Conservation (phyloP, 768 basidiomycete species). For the Lactarius sp. region DNA sequence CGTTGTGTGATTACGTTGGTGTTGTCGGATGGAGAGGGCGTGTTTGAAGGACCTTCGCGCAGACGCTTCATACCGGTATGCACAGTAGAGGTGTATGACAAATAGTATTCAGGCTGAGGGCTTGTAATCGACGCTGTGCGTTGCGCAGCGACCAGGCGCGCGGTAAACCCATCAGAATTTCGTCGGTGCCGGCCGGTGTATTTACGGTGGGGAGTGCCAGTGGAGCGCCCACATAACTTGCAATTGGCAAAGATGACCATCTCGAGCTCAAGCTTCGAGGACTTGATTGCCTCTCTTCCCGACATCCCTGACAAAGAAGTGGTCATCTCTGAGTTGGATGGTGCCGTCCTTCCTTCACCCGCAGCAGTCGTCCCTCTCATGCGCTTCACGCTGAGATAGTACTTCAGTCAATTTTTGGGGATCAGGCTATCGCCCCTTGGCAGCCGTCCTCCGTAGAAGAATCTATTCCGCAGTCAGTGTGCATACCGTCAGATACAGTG, state of each 20-base stretch:
- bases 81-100: not conserved
- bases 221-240: not conserved
- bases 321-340: constrained; percentile 22
- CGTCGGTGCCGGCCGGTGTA: not conserved
- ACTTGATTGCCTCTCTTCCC: constrained; percentile 1
- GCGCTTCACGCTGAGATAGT: constrained; percentile 37
- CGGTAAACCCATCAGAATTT: not conserved
- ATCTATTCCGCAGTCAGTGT: constrained; percentile 8
- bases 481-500: constrained; percentile 35
- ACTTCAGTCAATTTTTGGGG: constrained; percentile 80
- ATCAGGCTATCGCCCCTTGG: constrained; percentile 60
- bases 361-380: constrained; percentile 6
- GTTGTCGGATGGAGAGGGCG: not conserved
- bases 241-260: not conserved
- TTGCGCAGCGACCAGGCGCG: not conserved
- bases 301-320: constrained; percentile 14
- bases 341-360: constrained; percentile 9
- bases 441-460: constrained; percentile 32
- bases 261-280: constrained; percentile 1
- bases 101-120: not conserved
- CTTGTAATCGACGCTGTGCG: not conserved
- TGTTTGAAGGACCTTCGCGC: not conserved
- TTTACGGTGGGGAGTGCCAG: not conserved
- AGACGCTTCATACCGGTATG: constrained; percentile 16
- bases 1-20: not conserved